Evolutionary conservation across 805 yeast species (phyloP).

Genomic region (Cyberlindnera petersonii): DNA sequence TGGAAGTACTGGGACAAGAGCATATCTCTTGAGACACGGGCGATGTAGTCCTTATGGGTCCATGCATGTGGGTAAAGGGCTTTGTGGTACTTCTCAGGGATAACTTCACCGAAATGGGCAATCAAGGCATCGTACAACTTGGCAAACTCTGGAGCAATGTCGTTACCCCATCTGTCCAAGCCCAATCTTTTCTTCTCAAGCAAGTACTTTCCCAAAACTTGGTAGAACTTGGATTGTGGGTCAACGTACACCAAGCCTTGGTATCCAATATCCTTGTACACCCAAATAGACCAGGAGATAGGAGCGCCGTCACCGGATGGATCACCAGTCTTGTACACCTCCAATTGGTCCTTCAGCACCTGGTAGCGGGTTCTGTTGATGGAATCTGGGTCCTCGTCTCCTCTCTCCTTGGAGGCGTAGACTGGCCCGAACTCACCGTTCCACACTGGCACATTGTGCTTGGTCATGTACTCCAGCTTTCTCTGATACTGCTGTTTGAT

Average conservation of each 20-base stretch:
- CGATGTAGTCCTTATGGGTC: conserved; percentile 33
- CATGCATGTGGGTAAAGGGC: conserved; percentile 40
- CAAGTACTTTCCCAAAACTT: conserved; percentile 40
- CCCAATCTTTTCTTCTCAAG: conserved; percentile 43
- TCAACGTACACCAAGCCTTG: conserved; percentile 47
- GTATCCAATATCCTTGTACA: conserved; percentile 49
- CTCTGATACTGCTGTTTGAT: conserved; percentile 38
- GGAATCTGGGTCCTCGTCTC: conserved; percentile 36
- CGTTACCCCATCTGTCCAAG: conserved; percentile 48
- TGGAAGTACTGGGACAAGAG: conserved; percentile 41
- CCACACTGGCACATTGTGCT: conserved; percentile 46
- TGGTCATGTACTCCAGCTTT: conserved; percentile 41
- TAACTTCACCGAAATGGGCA: conserved; percentile 35
- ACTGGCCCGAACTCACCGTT: conserved; percentile 54
- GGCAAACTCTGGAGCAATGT: conserved; percentile 38
- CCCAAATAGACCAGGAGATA: conserved; percentile 50
- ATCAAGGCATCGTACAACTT: conserved; percentile 35
- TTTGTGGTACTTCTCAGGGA: conserved; percentile 39
- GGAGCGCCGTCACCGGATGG: conserved; percentile 45
- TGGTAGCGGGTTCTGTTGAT: conserved; percentile 39
- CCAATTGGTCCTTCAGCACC: conserved; percentile 44
- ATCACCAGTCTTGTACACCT: conserved; percentile 41
- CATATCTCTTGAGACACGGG: conserved; percentile 39
- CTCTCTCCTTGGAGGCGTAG: conserved; percentile 41
- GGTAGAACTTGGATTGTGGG: conserved; percentile 41